Evolutionary conservation across 2,329 filamentous ascomycete genomes (phyloP).

Genomic region (Botrytis deweyae): DNA sequence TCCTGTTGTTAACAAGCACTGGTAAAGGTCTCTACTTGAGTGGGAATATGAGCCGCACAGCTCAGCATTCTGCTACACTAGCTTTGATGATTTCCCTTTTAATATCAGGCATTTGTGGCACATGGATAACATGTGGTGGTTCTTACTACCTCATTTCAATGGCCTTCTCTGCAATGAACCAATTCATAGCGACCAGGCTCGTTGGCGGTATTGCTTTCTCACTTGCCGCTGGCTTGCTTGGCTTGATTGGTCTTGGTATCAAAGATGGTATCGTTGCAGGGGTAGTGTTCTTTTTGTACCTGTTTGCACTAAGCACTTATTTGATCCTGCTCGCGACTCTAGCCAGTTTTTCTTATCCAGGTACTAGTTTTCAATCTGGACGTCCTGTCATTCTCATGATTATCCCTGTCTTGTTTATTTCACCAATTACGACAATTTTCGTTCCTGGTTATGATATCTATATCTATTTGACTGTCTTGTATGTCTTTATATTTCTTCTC

Average conservation of each 20-base stretch:
- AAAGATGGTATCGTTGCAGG: constrained; percentile 47
- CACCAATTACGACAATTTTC: constrained; percentile 56
- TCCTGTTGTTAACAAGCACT: constrained; percentile 56
- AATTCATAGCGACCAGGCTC: constrained; percentile 45
- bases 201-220: constrained; percentile 49
- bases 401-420: constrained; percentile 55
- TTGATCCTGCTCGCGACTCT: constrained; percentile 54
- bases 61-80: constrained; percentile 52
- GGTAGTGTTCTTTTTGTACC: constrained; percentile 59
- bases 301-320: constrained; percentile 57
- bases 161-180: constrained; percentile 48
- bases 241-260: constrained; percentile 50
- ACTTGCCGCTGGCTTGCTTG: constrained; percentile 42
- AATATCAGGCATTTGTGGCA: constrained; percentile 58
- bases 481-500: constrained; percentile 51
- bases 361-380: constrained; percentile 49
- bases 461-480: constrained; percentile 56
- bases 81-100: constrained; percentile 59
- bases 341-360: constrained; percentile 51
- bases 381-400: constrained; percentile 53
- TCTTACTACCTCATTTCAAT: constrained; percentile 60
- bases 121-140: constrained; percentile 63
- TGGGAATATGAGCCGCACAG: constrained; percentile 51
- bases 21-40: constrained; percentile 62
- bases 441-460: constrained; percentile 50